Evolutionary conservation across 306 rosid species (phyloP).

Genomic region (Styphnolobium japonicum): DNA sequence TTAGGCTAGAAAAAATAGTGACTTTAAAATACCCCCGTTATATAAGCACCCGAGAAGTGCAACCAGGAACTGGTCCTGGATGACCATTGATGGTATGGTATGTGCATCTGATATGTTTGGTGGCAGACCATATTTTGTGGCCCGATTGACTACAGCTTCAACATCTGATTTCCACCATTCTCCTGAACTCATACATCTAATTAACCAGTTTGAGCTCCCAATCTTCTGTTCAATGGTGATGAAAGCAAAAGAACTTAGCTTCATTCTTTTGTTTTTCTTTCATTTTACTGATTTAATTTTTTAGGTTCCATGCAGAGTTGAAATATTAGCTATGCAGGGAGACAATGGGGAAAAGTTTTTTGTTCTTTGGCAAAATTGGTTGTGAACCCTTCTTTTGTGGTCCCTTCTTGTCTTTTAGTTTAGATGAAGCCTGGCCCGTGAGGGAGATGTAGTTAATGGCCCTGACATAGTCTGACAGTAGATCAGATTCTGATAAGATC

Average conservation of each 20-base stretch:
- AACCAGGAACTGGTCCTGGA: slow-evolving; percentile 57
- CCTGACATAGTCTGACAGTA: slow-evolving; percentile 9
- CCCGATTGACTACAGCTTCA: slow-evolving; percentile 57
- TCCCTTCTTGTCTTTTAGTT: background rate
- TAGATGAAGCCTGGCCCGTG: background rate
- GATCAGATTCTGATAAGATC: background rate
- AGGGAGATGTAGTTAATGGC: background rate
- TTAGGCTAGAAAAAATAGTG: background rate
- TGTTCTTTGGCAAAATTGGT: too few species aligned
- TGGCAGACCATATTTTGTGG: slow-evolving; percentile 47
- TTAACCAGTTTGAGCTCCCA: too few species aligned
- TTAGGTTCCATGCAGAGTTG: too few species aligned
- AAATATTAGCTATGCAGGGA: too few species aligned
- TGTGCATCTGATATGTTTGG: slow-evolving; percentile 75
- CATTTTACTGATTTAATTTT: too few species aligned
- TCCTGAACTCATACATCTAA: slow-evolving; percentile 39
- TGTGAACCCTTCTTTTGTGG: background rate
- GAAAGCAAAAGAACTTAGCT: too few species aligned
- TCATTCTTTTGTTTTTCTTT: too few species aligned
- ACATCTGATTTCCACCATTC: slow-evolving; percentile 90
- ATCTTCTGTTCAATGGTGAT: too few species aligned
- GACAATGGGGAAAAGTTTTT: background rate
- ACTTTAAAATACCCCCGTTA: background rate
- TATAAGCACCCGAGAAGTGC: slow-evolving; percentile 57
- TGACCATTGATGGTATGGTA: slow-evolving; percentile 67